Evolutionary conservation across 2,329 filamentous ascomycete genomes (phyloP).

Genomic region (Kalaharituber pfeilii): DNA sequence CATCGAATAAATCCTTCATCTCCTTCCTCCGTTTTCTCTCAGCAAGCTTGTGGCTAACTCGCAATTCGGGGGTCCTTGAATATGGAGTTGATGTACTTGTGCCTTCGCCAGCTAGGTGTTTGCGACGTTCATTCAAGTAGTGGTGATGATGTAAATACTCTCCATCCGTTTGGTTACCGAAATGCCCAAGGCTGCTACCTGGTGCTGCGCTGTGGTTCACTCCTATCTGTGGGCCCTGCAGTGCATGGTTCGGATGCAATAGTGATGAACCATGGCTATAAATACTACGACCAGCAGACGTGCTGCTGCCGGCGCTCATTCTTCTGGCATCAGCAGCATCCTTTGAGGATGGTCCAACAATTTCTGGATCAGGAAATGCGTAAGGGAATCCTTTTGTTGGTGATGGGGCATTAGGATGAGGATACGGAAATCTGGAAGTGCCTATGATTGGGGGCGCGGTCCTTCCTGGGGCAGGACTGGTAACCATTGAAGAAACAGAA

Average conservation of each 20-base stretch:
- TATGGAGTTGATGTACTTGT: conserved; percentile 38
- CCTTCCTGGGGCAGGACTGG: conserved; percentile 12
- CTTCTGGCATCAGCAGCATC: conserved; percentile 10
- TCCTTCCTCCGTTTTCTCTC: conserved; percentile 70
- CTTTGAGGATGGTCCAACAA: conserved; percentile 18
- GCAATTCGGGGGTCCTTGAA: conserved; percentile 62
- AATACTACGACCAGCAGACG: conserved; percentile 14
- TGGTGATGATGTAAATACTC: conserved; percentile 19
- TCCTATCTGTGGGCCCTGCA: background rate
- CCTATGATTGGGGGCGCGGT: conserved; percentile 22
- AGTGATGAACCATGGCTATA: conserved; percentile 13
- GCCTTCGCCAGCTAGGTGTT: conserved; percentile 8
- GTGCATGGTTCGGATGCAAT: conserved; percentile 4
- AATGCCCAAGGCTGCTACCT: background rate
- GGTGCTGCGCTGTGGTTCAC: background rate
- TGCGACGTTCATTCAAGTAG: conserved; percentile 14
- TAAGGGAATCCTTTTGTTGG: conserved; percentile 23
- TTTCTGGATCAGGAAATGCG: conserved; percentile 23
- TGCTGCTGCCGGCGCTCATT: conserved; percentile 11
- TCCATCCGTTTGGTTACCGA: background rate
- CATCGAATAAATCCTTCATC: conserved; percentile 77
- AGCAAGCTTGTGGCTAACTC: conserved; percentile 69
- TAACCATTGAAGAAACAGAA: conserved; percentile 14
- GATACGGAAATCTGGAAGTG: conserved; percentile 21
- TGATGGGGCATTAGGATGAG: conserved; percentile 23